These are phyloP conservation scores for Tephrocybe rancida DNA, from an alignment of 768 basidiomycete genomes.

Conservation along the genomic window DNA sequence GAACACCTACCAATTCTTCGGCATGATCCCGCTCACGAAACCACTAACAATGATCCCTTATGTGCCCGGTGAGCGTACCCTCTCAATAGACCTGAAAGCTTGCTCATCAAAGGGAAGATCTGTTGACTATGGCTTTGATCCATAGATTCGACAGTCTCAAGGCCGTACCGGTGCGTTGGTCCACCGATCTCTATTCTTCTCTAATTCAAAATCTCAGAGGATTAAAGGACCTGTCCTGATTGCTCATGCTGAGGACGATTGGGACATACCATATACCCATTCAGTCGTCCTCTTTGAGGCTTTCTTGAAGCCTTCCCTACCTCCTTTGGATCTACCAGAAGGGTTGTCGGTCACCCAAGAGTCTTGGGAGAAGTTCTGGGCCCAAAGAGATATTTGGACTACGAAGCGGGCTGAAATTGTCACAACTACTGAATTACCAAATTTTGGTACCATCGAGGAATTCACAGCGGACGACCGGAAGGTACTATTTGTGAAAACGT, in stretches of 20 bases:
- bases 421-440: slow-evolving; percentile 42
- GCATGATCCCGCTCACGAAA: slow-evolving; percentile 70
- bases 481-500: slow-evolving; percentile 61
- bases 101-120: slow-evolving; percentile 19
- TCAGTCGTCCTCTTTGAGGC: slow-evolving; percentile 73
- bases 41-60: slow-evolving; percentile 71
- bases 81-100: background rate
- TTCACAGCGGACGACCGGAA: slow-evolving; percentile 48
- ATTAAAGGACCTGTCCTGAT: slow-evolving; percentile 73
- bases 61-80: slow-evolving; percentile 52
- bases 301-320: slow-evolving; percentile 67
- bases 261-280: slow-evolving; percentile 76
- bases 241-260: slow-evolving; percentile 78
- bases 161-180: slow-evolving; percentile 55
- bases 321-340: slow-evolving; percentile 36
- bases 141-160: slow-evolving; percentile 65
- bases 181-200: background rate
- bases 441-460: slow-evolving; percentile 62
- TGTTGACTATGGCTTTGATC: slow-evolving; percentile 41
- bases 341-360: slow-evolving; percentile 28
- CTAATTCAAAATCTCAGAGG: slow-evolving; percentile 38
- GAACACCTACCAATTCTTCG: slow-evolving; percentile 69
- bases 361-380: slow-evolving; percentile 46
- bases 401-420: slow-evolving; percentile 47
- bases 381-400: slow-evolving; percentile 40